These are phyloP conservation scores for Raddia guianensis DNA, from an alignment of 176 grass and related monocot genomes.

Conservation along the genomic window DNA sequence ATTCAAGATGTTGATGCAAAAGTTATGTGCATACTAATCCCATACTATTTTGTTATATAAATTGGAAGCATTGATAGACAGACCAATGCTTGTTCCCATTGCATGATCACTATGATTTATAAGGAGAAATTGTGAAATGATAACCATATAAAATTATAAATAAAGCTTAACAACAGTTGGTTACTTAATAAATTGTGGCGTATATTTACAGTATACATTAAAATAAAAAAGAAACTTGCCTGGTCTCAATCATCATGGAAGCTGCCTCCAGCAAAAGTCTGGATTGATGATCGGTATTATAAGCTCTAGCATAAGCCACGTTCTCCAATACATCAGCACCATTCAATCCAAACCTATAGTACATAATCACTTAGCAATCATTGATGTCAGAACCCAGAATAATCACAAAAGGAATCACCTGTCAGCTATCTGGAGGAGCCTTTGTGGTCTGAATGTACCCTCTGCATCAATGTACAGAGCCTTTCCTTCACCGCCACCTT, in stretches of 20 bases:
- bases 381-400: conserved; percentile 13
- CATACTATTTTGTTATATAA: not conserved
- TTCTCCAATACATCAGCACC: conserved; percentile 95
- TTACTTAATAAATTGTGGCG: not conserved
- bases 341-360: conserved; percentile 84
- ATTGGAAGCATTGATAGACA: not conserved
- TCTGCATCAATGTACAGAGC: conserved; percentile 95
- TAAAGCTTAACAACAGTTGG: not conserved
- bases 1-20: not conserved
- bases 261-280: conserved; percentile 88
- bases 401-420: conserved; percentile 51
- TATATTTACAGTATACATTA: not conserved
- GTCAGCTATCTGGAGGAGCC: conserved; percentile 92
- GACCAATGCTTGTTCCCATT: not conserved
- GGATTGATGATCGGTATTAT: conserved; percentile 95
- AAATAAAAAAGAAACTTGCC: conserved; percentile 52
- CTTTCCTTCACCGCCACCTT: conserved; percentile 98
- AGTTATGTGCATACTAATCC: not conserved
- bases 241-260: conserved; percentile 99
- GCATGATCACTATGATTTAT: not conserved
- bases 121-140: not conserved
- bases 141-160: not conserved
- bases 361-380: conserved; percentile 14
- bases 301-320: conserved; percentile 94
- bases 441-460: conserved; percentile 93